Percentiles rank a stretch among this genome's conserved stretches.
Conservation (phyloP, 805 yeast genomes). For the Candida tammaniensis region DNA sequence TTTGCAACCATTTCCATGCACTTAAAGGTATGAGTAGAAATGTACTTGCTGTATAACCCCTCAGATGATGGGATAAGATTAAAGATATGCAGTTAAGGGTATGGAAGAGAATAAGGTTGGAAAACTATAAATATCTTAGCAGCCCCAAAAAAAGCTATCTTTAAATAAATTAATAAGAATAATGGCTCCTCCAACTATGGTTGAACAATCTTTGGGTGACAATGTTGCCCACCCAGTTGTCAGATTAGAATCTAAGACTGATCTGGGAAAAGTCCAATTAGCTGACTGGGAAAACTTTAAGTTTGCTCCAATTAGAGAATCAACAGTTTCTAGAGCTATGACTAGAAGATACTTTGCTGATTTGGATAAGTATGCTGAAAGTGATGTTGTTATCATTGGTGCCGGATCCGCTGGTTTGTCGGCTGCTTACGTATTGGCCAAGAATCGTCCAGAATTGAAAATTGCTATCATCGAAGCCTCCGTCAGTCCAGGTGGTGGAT, state of each 20-base stretch:
- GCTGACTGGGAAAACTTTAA: conserved; percentile 68
- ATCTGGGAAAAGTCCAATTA: conserved; percentile 15
- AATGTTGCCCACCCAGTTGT: too few relatives aligned
- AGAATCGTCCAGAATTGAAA: conserved; percentile 71
- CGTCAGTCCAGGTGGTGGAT: conserved; percentile 80
- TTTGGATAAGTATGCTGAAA: conserved; percentile 69
- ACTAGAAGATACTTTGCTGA: conserved; percentile 71
- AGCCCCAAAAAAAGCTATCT: too few relatives aligned
- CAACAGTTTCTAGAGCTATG: conserved; percentile 80
- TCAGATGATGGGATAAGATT: too few relatives aligned
- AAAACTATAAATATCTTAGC: too few relatives aligned
- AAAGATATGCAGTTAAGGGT: too few relatives aligned
- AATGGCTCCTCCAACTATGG: conserved; percentile 36
- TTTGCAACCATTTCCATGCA: too few relatives aligned
- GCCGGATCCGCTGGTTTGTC: conserved; percentile 77
- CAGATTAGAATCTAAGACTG: not conserved
- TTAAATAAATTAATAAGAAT: too few relatives aligned
- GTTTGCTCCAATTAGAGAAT: conserved; percentile 73
- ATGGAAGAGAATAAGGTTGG: too few relatives aligned
- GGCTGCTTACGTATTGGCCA: conserved; percentile 72
- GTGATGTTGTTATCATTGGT: conserved; percentile 73
- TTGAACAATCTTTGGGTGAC: too few relatives aligned
- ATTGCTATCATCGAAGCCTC: conserved; percentile 71
- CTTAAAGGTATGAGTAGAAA: too few relatives aligned
- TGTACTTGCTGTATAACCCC: too few relatives aligned